Evolutionary conservation across 768 basidiomycete species (phyloP).

Genomic region (Neoboletus magnificus): DNA sequence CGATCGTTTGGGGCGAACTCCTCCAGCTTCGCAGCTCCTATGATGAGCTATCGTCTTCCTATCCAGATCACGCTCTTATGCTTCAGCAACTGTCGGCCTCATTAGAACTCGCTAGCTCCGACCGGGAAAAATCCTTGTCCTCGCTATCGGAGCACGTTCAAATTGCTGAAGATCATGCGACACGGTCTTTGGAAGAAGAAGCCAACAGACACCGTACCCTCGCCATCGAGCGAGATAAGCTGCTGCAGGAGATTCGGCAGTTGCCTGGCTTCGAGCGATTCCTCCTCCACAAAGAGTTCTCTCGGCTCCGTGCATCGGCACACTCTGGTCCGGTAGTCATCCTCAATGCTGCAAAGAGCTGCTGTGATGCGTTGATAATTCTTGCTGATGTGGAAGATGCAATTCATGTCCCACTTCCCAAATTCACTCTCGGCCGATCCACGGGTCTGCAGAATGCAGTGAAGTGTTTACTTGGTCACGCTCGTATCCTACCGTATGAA

Average conservation of each 20-base stretch:
- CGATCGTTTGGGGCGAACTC: slow-evolving; percentile 9
- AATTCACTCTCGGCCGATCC: neutral
- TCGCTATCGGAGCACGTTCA: neutral
- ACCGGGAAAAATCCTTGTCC: neutral
- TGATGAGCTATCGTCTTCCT: neutral
- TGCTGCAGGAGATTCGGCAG: neutral
- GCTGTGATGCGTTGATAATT: neutral
- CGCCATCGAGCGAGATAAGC: neutral
- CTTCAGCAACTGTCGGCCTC: neutral
- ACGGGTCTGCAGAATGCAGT: neutral
- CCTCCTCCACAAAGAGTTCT: neutral
- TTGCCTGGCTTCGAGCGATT: neutral
- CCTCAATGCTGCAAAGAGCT: neutral
- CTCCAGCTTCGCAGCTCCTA: slow-evolving; percentile 10
- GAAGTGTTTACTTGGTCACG: neutral
- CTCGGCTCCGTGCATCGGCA: neutral
- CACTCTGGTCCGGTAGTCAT: neutral
- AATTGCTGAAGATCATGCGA: neutral
- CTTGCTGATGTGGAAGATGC: neutral
- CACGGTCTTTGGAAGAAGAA: neutral
- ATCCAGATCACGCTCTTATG: slow-evolving; percentile 7
- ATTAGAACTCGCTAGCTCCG: neutral
- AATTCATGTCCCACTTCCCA: neutral
- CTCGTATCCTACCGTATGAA: neutral
- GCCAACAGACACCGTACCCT: neutral